Base-by-base conservation (phyloP, 768 basidiomycete species). In the Lactarius akahatsu region DNA sequence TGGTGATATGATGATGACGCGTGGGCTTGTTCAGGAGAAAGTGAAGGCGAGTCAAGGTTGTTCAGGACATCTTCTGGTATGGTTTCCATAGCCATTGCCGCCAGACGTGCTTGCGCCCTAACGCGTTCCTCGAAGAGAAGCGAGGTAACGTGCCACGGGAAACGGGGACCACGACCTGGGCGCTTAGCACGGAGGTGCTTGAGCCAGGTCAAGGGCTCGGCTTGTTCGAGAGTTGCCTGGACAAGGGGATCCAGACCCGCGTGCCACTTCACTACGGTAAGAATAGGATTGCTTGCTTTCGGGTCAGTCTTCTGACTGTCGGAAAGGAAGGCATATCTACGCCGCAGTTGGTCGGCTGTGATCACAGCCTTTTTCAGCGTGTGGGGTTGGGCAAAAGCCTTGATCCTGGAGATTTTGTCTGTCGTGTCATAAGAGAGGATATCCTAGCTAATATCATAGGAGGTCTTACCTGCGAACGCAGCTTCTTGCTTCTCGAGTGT, bases 121-220 rank as follows among this genome's bases (percentile, higher is more conserved):
- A 82, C 64, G 71, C 85, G 90, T 73, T 90, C 86, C 74, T 91
- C 88, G 67, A 88, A 79, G 15, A 89, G 82, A 60, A 88, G 77
- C 3, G 91, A 90, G 10, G 90, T 85, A 57, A 91, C 72, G 73
- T 86, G 79, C 86, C 88, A 87, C 4, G 81, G 82, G 47, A 82
- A 79, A 50, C 83, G 80, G 56, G 63, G 69, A 32, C 69, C 67
- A 41, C 71, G 68, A 58, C 72, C 73, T 47, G 75, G 75, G 61
- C 73, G 80, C 66, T 79, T 85, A 57, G 87, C 83, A 57, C 85
- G 77, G 68, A 82, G 72, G 64, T 91, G 88, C 71, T 85, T 88
- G 34, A 91, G 76, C 91, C 90, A 92, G 8, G 86, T 85, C 56
- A 89, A 79, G 8, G 90, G 88, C 72, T 92, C 91, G 0, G 83